These are phyloP conservation scores for Erysiphe neolycopersici DNA, from an alignment of 2,329 filamentous ascomycete species.

Conservation along the genomic window DNA sequence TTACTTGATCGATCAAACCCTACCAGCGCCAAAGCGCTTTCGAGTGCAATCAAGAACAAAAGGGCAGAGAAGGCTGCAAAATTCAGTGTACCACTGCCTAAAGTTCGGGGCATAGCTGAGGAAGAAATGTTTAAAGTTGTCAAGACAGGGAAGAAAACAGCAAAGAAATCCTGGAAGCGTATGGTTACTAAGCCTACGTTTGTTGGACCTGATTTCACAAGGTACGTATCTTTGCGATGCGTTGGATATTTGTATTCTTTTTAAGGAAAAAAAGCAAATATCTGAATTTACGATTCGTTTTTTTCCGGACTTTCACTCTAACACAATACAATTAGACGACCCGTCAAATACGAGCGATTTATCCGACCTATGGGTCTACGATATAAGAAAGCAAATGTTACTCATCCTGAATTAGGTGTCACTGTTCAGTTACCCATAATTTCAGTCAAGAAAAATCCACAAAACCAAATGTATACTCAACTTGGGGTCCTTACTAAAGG, in stretches of 20 bases:
- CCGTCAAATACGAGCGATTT: conserved; percentile 47
- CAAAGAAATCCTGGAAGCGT: conserved; percentile 42
- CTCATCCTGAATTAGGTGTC: conserved; percentile 50
- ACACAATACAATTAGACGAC: conserved; percentile 45
- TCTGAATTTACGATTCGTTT: neutral
- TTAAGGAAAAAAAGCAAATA: too few species aligned
- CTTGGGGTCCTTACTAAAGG: conserved; percentile 73
- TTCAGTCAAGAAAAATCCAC: conserved; percentile 57
- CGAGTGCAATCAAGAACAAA: conserved; percentile 84
- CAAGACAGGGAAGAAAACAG: conserved; percentile 83
- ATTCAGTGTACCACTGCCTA: conserved; percentile 76
- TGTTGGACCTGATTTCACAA: conserved; percentile 44
- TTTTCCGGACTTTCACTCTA: neutral
- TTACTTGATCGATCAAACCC: conserved; percentile 54
- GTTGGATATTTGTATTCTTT: too few species aligned
- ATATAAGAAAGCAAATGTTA: conserved; percentile 54
- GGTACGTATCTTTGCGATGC: neutral
- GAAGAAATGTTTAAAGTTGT: conserved; percentile 97
- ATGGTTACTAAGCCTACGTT: conserved; percentile 57
- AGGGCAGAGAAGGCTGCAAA: conserved; percentile 78
- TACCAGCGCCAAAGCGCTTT: conserved; percentile 38
- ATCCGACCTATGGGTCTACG: conserved; percentile 52
- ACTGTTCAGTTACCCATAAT: conserved; percentile 68
- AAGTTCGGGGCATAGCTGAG: conserved; percentile 79
- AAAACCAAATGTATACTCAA: conserved; percentile 77